These are phyloP conservation scores for Cytidiella melzeri DNA, from an alignment of 768 basidiomycete species.

Conservation along the genomic window DNA sequence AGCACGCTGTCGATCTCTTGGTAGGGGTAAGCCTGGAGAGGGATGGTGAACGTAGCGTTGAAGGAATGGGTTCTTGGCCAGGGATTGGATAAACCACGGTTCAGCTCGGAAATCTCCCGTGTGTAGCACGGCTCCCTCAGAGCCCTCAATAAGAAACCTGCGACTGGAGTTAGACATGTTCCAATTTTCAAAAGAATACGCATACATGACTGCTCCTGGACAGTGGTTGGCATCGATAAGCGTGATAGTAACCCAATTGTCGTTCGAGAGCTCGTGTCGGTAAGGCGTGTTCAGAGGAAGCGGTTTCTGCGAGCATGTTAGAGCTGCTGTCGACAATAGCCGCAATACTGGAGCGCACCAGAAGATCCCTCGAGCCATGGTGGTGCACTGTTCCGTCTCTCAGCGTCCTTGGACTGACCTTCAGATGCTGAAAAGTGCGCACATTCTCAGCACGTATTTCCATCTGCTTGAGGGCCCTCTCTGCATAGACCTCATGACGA, in stretches of 20 bases:
- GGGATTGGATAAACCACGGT: slow-evolving; percentile 63
- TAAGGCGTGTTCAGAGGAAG: slow-evolving; percentile 63
- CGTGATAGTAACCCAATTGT: slow-evolving; percentile 64
- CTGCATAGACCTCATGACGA: slow-evolving; percentile 62
- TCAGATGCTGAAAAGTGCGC: slow-evolving; percentile 64
- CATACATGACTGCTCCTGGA: slow-evolving; percentile 88
- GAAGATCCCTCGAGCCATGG: slow-evolving; percentile 55
- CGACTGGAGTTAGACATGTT: not conserved
- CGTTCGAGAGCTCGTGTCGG: slow-evolving; percentile 46
- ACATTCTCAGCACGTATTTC: slow-evolving; percentile 44
- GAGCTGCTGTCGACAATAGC: not conserved
- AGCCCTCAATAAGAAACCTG: slow-evolving; percentile 82
- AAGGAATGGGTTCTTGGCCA: slow-evolving; percentile 65
- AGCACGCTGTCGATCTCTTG: not conserved
- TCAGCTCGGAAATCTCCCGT: slow-evolving; percentile 94
- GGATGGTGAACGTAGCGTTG: slow-evolving; percentile 54
- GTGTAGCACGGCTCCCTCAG: slow-evolving; percentile 69
- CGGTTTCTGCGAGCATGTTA: slow-evolving; percentile 43
- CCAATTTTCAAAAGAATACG: slow-evolving; percentile 4
- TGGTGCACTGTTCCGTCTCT: slow-evolving; percentile 44
- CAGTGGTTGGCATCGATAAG: slow-evolving; percentile 92
- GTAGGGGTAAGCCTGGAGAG: not conserved
- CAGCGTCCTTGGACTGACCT: slow-evolving; percentile 41
- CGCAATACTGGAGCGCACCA: too few relatives aligned
- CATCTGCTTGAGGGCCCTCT: slow-evolving; percentile 51